These are phyloP conservation scores for Ascochyta pisi DNA, from an alignment of 2,329 filamentous ascomycete species.

Conservation along the genomic window DNA sequence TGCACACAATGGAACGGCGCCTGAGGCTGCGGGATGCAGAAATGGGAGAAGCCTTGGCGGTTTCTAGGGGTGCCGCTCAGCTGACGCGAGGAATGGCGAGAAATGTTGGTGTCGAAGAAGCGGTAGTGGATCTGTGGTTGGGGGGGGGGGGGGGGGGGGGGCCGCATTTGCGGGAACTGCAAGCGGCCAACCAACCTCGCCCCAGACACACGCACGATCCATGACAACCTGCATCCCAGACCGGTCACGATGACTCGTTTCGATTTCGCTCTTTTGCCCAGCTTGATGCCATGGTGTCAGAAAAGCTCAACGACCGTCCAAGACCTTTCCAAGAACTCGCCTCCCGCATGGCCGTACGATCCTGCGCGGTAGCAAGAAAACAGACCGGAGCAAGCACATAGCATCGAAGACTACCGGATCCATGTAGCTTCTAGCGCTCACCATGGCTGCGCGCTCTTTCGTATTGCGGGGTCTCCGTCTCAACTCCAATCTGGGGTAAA, in stretches of 20 bases:
- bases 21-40: conserved; percentile 7
- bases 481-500: conserved; percentile 5
- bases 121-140: neutral
- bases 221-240: conserved; percentile 7
- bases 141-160: too few relatives aligned
- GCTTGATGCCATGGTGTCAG: conserved; percentile 7
- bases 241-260: conserved; percentile 18
- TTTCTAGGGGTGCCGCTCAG: conserved; percentile 12
- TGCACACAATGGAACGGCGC: conserved; percentile 4
- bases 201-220: neutral
- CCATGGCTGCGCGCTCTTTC: neutral
- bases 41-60: conserved; percentile 12
- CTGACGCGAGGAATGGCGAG: conserved; percentile 8
- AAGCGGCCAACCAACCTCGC: conserved; percentile 9
- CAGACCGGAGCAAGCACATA: conserved; percentile 1
- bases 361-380: conserved; percentile 6
- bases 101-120: conserved; percentile 4
- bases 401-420: neutral
- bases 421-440: conserved; percentile 7
- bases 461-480: conserved; percentile 9
- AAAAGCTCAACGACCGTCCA: conserved; percentile 6
- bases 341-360: conserved; percentile 1
- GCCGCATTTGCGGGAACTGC: conserved; percentile 4
- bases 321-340: conserved; percentile 4
- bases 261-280: neutral